Evolutionary conservation across 495 filamentous ascomycete species (phyloP).

Genomic region (Hypomontagnella monticulosa): DNA sequence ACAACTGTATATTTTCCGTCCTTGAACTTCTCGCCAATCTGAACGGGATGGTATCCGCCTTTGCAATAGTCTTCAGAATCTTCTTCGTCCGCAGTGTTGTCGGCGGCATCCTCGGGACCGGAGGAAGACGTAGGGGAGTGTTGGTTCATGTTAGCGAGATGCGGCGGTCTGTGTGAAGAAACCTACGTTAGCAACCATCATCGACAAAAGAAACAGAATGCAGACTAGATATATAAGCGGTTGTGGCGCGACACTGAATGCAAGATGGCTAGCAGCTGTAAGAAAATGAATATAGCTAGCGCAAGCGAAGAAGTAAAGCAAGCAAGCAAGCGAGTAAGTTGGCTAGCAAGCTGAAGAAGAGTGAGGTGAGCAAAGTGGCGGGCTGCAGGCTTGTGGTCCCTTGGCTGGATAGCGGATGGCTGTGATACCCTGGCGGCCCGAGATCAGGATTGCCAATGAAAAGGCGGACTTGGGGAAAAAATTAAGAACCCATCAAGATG

Average conservation of each 20-base stretch:
- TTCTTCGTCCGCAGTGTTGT: conserved; percentile 96
- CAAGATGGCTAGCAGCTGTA: not conserved
- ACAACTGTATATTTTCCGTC: conserved; percentile 96
- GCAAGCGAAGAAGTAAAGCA: conserved; percentile 21
- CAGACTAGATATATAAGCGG: conserved; percentile 8
- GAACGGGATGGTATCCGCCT: conserved; percentile 95
- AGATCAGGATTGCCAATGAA: conserved; percentile 36
- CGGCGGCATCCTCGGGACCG: conserved; percentile 82
- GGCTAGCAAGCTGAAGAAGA: conserved; percentile 8
- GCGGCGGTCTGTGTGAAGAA: conserved; percentile 45
- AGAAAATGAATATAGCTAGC: conserved; percentile 23
- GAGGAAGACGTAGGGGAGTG: conserved; percentile 81
- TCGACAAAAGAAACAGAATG: not conserved
- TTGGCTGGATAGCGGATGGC: conserved; percentile 8
- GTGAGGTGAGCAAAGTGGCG: conserved; percentile 20
- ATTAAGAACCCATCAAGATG: conserved; percentile 15
- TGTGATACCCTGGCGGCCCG: conserved; percentile 35
- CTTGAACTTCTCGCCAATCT: conserved; percentile 95
- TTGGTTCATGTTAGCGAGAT: conserved; percentile 61
- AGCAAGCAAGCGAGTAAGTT: conserved; percentile 25
- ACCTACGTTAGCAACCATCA: conserved; percentile 20
- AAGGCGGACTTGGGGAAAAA: conserved; percentile 17
- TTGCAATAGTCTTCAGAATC: conserved; percentile 99
- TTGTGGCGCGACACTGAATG: conserved; percentile 14
- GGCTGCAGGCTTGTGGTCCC: conserved; percentile 26